Percentiles rank a stretch among this genome's conserved stretches.
These are phyloP conservation scores for Lodderomyces elongisporus DNA, from an alignment of 1,139 yeast genomes.

Conservation along the genomic window DNA sequence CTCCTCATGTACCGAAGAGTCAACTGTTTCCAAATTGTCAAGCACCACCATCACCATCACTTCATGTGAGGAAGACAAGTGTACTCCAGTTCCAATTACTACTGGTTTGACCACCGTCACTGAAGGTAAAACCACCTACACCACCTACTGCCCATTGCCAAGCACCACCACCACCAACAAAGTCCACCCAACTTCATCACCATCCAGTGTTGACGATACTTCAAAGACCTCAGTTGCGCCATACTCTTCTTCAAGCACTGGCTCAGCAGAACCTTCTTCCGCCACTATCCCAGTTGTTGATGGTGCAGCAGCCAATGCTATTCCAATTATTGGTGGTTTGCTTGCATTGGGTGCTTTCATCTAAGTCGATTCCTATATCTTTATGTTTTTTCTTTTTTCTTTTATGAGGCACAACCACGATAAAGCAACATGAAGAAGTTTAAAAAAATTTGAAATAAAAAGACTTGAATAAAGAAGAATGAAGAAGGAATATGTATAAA, in stretches of 20 bases:
- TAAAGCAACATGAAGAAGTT: too few relatives aligned
- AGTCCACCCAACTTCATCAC: conserved; percentile 25
- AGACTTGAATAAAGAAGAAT: too few relatives aligned
- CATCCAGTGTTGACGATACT: conserved; percentile 22
- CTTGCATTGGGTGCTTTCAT: conserved; percentile 29
- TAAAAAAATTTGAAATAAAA: too few relatives aligned
- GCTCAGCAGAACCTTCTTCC: conserved; percentile 15
- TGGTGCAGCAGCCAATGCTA: conserved; percentile 40
- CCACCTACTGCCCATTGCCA: conserved; percentile 27
- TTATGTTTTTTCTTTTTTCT: too few relatives aligned
- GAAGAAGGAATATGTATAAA: too few relatives aligned
- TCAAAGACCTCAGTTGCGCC: conserved; percentile 8
- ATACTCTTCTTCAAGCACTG: conserved; percentile 10
- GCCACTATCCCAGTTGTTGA: conserved; percentile 39
- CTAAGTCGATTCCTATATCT: too few relatives aligned
- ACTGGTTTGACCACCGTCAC: conserved; percentile 29
- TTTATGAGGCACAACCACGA: too few relatives aligned
- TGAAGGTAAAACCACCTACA: conserved; percentile 15
- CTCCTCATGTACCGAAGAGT: too few relatives aligned
- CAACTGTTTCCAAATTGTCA: conserved; percentile 27
- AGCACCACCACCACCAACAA: conserved; percentile 2
- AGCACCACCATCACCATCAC: conserved; percentile 44
- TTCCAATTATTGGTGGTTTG: conserved; percentile 24
- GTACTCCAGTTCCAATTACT: conserved; percentile 21
- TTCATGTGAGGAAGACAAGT: conserved; percentile 37